phyloP scores from a whole-genome alignment of 1,284 basidiomycete species.

The Irpex sp. region DNA sequence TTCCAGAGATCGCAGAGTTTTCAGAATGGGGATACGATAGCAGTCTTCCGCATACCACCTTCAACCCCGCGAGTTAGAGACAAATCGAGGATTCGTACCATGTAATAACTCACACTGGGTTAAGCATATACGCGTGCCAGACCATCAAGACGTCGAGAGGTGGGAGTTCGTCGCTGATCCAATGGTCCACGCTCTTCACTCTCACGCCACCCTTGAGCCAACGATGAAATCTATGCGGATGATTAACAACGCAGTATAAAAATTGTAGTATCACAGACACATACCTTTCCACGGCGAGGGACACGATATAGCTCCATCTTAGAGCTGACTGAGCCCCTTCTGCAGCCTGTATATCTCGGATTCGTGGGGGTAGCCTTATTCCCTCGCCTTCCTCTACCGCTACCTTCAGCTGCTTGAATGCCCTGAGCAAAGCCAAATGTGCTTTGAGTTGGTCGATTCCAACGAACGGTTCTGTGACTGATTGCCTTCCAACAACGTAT shows the following conservation, averaged over 20 bases:
- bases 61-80: not conserved
- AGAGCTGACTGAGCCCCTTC: not conserved
- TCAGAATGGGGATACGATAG: not conserved
- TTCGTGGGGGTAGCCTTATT: not conserved
- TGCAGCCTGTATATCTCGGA: not conserved
- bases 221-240: slow-evolving; percentile 28
- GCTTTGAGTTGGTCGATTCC: slow-evolving; percentile 11
- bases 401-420: slow-evolving; percentile 14
- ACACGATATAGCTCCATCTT: not conserved
- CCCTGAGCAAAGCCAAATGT: slow-evolving; percentile 14
- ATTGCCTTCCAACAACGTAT: slow-evolving; percentile 10
- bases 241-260: not conserved
- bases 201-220: slow-evolving; percentile 26
- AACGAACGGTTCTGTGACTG: slow-evolving; percentile 11
- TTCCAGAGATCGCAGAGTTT: not conserved
- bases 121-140: slow-evolving; percentile 49
- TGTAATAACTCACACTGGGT: slow-evolving; percentile 32
- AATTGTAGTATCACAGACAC: not conserved
- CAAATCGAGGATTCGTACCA: not conserved
- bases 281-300: not conserved
- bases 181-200: slow-evolving; percentile 20
- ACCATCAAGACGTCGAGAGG: slow-evolving; percentile 47
- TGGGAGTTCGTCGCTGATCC: slow-evolving; percentile 30
- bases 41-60: slow-evolving; percentile 9
- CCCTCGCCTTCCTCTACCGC: slow-evolving; percentile 6